Conservation (phyloP, 495 filamentous ascomycete genomes). For the Xylaria intraflava region DNA sequence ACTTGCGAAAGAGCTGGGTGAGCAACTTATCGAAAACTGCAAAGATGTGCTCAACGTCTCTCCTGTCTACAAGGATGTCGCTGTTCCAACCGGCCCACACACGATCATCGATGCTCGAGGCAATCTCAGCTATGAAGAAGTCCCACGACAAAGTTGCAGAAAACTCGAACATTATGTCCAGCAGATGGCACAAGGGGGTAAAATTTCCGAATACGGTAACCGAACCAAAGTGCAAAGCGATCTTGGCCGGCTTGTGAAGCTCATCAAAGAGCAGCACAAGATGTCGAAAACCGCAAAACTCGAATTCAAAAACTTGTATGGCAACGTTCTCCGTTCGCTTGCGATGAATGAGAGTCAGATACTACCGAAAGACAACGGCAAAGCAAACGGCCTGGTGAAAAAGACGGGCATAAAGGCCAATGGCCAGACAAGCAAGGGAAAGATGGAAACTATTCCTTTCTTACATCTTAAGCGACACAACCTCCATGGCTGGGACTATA, state of each 20-base stretch:
- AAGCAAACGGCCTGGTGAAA: slow-evolving; percentile 51
- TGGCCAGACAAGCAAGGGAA: slow-evolving; percentile 62
- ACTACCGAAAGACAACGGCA: slow-evolving; percentile 71
- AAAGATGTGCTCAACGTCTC: slow-evolving; percentile 76
- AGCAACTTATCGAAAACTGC: slow-evolving; percentile 95
- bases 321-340: slow-evolving; percentile 83
- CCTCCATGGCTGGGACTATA: slow-evolving; percentile 96
- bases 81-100: slow-evolving; percentile 82
- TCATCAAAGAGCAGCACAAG: slow-evolving; percentile 95
- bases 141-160: slow-evolving; percentile 79
- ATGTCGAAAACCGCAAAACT: slow-evolving; percentile 89
- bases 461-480: slow-evolving; percentile 93
- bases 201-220: slow-evolving; percentile 97
- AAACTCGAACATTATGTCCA: slow-evolving; percentile 98
- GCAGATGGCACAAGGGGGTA: slow-evolving; percentile 97
- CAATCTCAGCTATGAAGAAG: slow-evolving; percentile 82
- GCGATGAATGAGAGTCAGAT: slow-evolving; percentile 98
- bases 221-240: slow-evolving; percentile 96
- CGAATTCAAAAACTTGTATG: slow-evolving; percentile 90
- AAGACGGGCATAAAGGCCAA: slow-evolving; percentile 59
- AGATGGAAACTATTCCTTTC: slow-evolving; percentile 96
- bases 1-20: slow-evolving; percentile 90
- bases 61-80: slow-evolving; percentile 93
- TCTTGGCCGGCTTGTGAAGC: slow-evolving; percentile 86
- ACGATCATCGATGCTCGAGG: slow-evolving; percentile 85